phyloP scores from a whole-genome alignment of 345 rosid species.

The Conringia planisiliqua region DNA sequence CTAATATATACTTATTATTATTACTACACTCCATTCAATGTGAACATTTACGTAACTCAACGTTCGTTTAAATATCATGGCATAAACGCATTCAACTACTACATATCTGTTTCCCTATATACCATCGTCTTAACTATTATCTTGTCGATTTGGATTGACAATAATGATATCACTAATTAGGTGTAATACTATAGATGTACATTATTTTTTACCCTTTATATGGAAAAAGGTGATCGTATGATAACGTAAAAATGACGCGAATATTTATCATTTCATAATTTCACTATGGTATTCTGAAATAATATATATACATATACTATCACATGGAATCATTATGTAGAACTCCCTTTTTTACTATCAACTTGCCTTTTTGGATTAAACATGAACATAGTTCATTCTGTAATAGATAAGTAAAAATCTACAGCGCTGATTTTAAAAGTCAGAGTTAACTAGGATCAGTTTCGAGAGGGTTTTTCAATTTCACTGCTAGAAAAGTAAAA shows the following conservation, averaged over 20 bases:
- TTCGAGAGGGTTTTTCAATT: neutral
- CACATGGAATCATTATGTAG: neutral
- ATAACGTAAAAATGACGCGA: no score
- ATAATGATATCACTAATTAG: no score
- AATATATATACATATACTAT: no score
- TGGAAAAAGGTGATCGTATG: no score
- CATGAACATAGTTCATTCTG: neutral
- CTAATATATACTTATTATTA: neutral
- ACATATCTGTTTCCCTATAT: no score
- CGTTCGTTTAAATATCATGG: neutral
- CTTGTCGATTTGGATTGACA: no score
- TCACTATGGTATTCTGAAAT: no score
- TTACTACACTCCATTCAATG: neutral
- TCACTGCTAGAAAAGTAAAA: conserved; percentile 17
- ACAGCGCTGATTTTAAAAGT: neutral
- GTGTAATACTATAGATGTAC: no score
- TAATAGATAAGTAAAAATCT: neutral
- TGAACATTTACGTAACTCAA: neutral
- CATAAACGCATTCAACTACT: neutral
- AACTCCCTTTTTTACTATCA: neutral
- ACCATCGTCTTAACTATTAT: no score
- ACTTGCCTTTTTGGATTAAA: conserved; percentile 10
- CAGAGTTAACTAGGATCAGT: conserved; percentile 1
- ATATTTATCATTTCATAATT: no score
- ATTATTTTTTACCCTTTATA: no score